Conservation (phyloP, 495 filamentous ascomycete species). For the Haplographium delicatum region DNA sequence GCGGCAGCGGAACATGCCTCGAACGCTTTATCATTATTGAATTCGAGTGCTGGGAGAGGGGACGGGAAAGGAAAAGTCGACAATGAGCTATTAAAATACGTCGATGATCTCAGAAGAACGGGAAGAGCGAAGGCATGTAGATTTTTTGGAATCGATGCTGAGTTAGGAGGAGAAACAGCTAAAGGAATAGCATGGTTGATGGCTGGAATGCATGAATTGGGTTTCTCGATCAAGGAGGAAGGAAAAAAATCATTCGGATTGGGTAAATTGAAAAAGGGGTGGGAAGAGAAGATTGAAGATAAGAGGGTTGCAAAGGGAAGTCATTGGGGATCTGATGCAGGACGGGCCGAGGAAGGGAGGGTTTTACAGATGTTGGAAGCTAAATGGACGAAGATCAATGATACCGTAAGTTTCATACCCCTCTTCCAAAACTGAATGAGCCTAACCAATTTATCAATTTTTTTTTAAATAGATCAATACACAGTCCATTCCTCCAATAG, state of each 20-base stretch:
- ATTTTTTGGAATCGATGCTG: conserved; percentile 86
- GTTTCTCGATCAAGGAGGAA: conserved; percentile 35
- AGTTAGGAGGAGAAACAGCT: conserved; percentile 72
- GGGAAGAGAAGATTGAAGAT: conserved; percentile 63
- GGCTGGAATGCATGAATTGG: conserved; percentile 66
- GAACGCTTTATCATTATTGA: conserved; percentile 51
- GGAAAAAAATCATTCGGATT: conserved; percentile 48
- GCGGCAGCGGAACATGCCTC: conserved; percentile 63
- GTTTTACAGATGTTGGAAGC: conserved; percentile 80
- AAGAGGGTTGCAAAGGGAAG: conserved; percentile 61
- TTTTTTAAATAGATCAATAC: conserved; percentile 59
- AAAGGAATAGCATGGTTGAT: conserved; percentile 79
- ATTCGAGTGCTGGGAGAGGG: conserved; percentile 25
- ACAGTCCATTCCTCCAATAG: conserved; percentile 66
- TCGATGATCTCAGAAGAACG: conserved; percentile 65
- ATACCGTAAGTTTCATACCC: conserved; percentile 73
- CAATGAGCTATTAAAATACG: conserved; percentile 62
- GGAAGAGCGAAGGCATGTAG: conserved; percentile 78
- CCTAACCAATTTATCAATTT: too few relatives aligned
- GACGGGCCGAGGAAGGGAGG: conserved; percentile 74
- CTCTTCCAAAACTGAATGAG: too few relatives aligned
- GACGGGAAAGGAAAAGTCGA: conserved; percentile 48
- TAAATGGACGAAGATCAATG: conserved; percentile 91
- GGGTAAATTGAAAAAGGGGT: conserved; percentile 65
- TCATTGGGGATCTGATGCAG: conserved; percentile 78